A percentile compares a stretch with the other conserved stretches of the same genome.
These are phyloP conservation scores for Cystobasidium tubakii DNA, from an alignment of 768 basidiomycete genomes.

Conservation along the genomic window DNA sequence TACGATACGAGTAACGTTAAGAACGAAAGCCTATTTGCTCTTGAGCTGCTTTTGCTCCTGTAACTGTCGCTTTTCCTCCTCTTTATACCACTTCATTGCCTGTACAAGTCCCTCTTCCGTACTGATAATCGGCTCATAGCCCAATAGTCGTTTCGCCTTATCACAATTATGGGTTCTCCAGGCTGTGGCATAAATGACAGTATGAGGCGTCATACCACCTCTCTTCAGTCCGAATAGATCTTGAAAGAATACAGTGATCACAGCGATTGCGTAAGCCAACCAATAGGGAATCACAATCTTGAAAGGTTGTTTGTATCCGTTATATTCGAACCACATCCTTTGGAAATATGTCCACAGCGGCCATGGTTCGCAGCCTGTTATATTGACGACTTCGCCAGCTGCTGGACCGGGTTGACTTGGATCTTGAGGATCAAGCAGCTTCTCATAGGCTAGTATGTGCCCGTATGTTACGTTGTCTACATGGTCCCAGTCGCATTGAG, in stretches of 20 bases:
- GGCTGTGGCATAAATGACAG: slow-evolving; percentile 74
- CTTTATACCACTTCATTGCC: slow-evolving; percentile 55
- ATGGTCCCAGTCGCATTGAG: slow-evolving; percentile 93
- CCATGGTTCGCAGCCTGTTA: slow-evolving; percentile 90
- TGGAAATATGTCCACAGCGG: slow-evolving; percentile 94
- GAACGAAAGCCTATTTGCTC: not conserved
- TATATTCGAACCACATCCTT: slow-evolving; percentile 65
- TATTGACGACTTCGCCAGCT: slow-evolving; percentile 88
- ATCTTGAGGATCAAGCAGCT: slow-evolving; percentile 54
- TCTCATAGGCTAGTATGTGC: slow-evolving; percentile 88
- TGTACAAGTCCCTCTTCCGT: slow-evolving; percentile 77
- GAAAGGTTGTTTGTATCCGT: slow-evolving; percentile 44
- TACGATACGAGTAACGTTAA: too few relatives aligned
- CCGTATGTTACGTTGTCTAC: slow-evolving; percentile 91
- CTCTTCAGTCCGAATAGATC: slow-evolving; percentile 67
- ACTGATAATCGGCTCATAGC: slow-evolving; percentile 85
- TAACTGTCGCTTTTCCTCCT: slow-evolving; percentile 1
- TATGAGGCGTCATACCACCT: slow-evolving; percentile 76
- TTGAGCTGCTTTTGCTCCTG: not conserved
- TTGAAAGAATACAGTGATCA: slow-evolving; percentile 65
- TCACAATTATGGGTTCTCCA: slow-evolving; percentile 88
- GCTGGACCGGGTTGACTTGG: slow-evolving; percentile 56
- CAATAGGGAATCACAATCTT: slow-evolving; percentile 35
- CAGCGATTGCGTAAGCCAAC: slow-evolving; percentile 59
- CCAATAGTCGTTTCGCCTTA: slow-evolving; percentile 76